These are phyloP conservation scores for Russula abietina DNA, from an alignment of 768 basidiomycete species.

Conservation along the genomic window DNA sequence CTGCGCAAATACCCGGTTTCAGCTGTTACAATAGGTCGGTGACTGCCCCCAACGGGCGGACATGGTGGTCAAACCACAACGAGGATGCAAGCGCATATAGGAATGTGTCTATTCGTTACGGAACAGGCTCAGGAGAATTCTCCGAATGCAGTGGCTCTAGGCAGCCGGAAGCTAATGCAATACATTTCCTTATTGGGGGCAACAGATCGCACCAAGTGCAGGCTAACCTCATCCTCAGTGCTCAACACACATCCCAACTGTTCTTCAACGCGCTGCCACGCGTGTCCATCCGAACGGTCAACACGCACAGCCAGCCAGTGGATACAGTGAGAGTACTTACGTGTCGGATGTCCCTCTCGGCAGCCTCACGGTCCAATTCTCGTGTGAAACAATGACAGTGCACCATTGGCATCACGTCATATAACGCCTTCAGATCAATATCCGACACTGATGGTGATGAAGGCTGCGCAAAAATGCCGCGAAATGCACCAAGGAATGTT, in stretches of 20 bases:
- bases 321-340: slow-evolving; percentile 40
- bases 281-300: neutral
- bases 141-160: slow-evolving; percentile 39
- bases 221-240: slow-evolving; percentile 39
- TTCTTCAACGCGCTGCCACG: slow-evolving; percentile 61
- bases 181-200: slow-evolving; percentile 98
- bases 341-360: slow-evolving; percentile 71
- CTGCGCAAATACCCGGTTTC: neutral
- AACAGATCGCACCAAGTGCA: slow-evolving; percentile 85
- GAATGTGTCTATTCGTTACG: neutral
- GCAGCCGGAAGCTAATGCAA: slow-evolving; percentile 83
- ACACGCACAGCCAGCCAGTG: slow-evolving; percentile 9
- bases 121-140: neutral
- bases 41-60: neutral
- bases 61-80: neutral
- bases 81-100: neutral
- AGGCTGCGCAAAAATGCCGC: slow-evolving; percentile 51
- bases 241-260: slow-evolving; percentile 51
- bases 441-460: slow-evolving; percentile 33
- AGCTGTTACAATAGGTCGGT: neutral
- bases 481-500: slow-evolving; percentile 82
- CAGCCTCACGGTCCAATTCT: slow-evolving; percentile 61
- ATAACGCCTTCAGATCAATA: slow-evolving; percentile 35
- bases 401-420: slow-evolving; percentile 68
- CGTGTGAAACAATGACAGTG: slow-evolving; percentile 97